Base-by-base conservation (phyloP, 1,284 basidiomycete species). In the Trametes sp. region DNA sequence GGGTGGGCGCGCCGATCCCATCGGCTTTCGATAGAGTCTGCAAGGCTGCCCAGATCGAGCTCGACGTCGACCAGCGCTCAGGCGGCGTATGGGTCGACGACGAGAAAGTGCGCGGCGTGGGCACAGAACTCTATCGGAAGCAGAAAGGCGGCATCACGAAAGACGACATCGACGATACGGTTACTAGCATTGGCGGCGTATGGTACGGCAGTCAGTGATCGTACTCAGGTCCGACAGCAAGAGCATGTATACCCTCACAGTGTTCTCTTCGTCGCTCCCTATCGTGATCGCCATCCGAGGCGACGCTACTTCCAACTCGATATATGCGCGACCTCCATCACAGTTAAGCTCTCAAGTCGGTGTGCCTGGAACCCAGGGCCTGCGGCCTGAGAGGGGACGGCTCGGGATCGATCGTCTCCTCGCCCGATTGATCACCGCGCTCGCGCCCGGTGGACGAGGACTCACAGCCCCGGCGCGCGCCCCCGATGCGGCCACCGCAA, bases 1-100 rank as follows among this genome's bases (percentile, higher is more conserved):
- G 80, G 13, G 71, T 89, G 23, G 75, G 77, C 33, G 83, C 85
- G 3, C 87, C 87, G 16, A 71, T 88, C 49, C 85, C 87, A 0
- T 46, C 59, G 7, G 81, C 84, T 60, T 89, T 88, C 64, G 54
- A 81, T 16, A 72, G 74, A 21, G 67, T 85, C 2, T 88, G 86
- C 71, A 63, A 65, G 4, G 76, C 82, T 48, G 70, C 78, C 8
- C 74, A 72, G 1, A 81, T 89, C 11, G 68, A 74, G 2, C 54
- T 85, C 11, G 72, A 76, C 35, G 60, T 72, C 8, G 66, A 74
- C 49, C 76, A 80, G 42, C 67, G 74, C 2, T 51, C 73, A 11
- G 85, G 85, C 10, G 84, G 84, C 2, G 59, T 86, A 7, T 82
- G 77, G 63, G 61, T 84, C n/a, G 77, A 87, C 56, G 81, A 77